phyloP scores from a whole-genome alignment of 257 asterid species.

The Rauvolfia tetraphylla region DNA sequence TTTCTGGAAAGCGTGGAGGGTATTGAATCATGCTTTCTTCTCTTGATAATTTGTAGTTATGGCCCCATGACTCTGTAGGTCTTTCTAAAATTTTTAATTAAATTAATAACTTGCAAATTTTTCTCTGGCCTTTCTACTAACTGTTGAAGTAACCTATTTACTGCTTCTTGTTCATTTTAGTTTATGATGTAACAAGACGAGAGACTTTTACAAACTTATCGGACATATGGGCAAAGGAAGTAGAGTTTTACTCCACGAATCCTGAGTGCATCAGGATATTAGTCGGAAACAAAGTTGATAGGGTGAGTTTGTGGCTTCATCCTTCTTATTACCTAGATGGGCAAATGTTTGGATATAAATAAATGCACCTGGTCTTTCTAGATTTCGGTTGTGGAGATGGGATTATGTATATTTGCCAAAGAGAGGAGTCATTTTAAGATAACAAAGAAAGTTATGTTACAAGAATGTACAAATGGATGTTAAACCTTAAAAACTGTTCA shows the following conservation, averaged over 20 bases:
- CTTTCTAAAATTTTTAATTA: neutral
- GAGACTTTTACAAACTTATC: conserved; percentile 70
- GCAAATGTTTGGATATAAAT: neutral
- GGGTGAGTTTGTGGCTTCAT: conserved; percentile 41
- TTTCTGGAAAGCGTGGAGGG: neutral
- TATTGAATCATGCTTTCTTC: neutral
- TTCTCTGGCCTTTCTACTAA: neutral
- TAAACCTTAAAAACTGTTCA: neutral
- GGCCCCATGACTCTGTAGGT: neutral
- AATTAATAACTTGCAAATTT: neutral
- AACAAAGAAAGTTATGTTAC: neutral
- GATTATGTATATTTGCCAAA: neutral
- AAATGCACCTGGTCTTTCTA: neutral
- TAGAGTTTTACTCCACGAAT: conserved; percentile 64
- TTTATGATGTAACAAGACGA: conserved; percentile 81
- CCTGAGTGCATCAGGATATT: conserved; percentile 72
- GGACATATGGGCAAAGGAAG: conserved; percentile 62
- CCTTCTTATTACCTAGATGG: neutral
- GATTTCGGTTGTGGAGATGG: neutral
- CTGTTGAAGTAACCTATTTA: neutral
- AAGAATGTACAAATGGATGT: neutral
- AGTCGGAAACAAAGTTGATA: conserved; percentile 87
- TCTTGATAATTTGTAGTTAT: neutral
- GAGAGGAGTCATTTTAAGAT: neutral
- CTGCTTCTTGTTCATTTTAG: conserved; percentile 25